Evolutionary conservation across 2,329 filamentous ascomycete species (phyloP).

Genomic region (Sclerotinia borealis): DNA sequence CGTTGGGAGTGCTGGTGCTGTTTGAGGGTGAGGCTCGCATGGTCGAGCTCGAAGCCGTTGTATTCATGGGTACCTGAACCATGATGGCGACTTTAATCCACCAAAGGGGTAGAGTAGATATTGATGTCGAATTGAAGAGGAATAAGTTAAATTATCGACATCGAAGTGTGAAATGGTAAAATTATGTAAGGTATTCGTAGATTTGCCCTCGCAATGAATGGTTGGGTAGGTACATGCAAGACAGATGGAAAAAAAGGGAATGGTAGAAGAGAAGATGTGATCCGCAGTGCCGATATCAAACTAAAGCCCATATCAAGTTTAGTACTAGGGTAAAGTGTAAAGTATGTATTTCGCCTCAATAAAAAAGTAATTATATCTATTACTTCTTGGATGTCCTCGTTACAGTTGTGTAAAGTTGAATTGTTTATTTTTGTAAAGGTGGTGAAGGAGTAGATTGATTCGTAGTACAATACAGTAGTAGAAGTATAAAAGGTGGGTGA

Average conservation of each 20-base stretch:
- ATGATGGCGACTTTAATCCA: conserved; percentile 21
- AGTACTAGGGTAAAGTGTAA: neutral
- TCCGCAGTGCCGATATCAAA: neutral
- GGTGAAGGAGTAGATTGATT: too few species aligned
- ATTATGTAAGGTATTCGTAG: neutral
- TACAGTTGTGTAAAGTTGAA: neutral
- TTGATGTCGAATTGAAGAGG: neutral
- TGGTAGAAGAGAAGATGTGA: neutral
- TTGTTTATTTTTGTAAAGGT: neutral
- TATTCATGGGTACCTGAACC: conserved; percentile 31
- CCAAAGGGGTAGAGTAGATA: neutral
- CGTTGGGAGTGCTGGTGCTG: conserved; percentile 23
- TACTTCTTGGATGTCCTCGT: neutral
- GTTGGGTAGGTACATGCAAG: neutral
- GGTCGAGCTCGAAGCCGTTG: conserved; percentile 24
- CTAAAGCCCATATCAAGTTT: neutral
- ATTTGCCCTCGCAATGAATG: neutral
- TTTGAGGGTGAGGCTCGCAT: conserved; percentile 29
- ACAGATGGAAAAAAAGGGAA: neutral
- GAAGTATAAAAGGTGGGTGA: neutral
- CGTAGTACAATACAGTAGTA: neutral
- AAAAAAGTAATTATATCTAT: neutral
- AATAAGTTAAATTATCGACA: conserved; percentile 24
- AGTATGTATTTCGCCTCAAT: neutral
- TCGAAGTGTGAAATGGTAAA: conserved; percentile 18